Evolutionary conservation across 208 protist species (phyloP).

Genomic region (Angomonas deanei): DNA sequence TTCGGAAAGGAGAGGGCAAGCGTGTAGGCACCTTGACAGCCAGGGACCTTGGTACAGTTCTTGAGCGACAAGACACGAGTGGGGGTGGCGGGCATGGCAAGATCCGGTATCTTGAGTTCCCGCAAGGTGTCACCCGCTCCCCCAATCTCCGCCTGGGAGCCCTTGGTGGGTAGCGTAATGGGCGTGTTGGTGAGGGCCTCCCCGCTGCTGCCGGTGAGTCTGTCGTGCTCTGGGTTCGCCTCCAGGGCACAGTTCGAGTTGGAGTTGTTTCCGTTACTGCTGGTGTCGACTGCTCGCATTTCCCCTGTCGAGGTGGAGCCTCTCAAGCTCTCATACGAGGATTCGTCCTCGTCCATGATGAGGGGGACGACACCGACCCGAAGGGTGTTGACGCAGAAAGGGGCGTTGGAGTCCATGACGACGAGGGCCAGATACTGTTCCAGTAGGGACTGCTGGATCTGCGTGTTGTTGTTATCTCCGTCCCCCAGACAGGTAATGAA

Average conservation of each 20-base stretch:
- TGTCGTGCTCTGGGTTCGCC: no score
- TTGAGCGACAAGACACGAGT: conserved; percentile 42
- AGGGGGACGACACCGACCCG: conserved; percentile 52
- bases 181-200: background rate
- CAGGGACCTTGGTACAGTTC: conserved; percentile 40
- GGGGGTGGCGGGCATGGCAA: conserved; percentile 4
- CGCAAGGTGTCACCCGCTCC: background rate
- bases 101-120: conserved; percentile 5
- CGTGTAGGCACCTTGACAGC: conserved; percentile 46
- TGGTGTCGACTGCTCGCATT: background rate
- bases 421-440: conserved; percentile 66
- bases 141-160: conserved; percentile 1
- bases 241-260: no score
- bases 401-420: conserved; percentile 69
- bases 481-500: background rate
- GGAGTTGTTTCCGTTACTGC: background rate
- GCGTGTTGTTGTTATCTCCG: conserved; percentile 4
- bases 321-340: conserved; percentile 1
- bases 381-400: conserved; percentile 44
- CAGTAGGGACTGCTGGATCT: conserved; percentile 31
- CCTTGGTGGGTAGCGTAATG: background rate
- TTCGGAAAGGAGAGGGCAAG: conserved; percentile 60
- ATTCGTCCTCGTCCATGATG: conserved; percentile 8
- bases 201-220: background rate
- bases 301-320: background rate